phyloP scores from a whole-genome alignment of 495 filamentous ascomycete genomes.

The Tricharina praecox region DNA sequence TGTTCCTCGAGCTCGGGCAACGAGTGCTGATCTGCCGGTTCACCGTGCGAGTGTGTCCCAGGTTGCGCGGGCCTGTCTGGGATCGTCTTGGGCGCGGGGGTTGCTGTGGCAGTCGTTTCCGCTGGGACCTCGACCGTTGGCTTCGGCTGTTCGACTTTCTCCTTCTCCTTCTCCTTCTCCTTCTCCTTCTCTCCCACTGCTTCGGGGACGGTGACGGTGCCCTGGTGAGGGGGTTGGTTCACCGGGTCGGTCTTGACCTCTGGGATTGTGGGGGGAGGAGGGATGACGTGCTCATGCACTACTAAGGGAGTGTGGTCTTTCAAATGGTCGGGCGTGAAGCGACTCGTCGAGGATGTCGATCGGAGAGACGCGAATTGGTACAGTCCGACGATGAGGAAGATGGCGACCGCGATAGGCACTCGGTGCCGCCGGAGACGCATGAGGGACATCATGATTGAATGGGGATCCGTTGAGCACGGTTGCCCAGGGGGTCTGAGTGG shows the following conservation, averaged over 20 bases:
- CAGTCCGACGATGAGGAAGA: constrained; percentile 1
- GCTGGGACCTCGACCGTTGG: background rate
- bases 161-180: background rate
- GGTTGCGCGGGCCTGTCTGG: background rate
- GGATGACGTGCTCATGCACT: background rate
- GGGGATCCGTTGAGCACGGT: too few relatives aligned
- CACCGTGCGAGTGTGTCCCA: background rate
- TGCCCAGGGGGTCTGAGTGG: too few relatives aligned
- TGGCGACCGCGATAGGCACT: background rate
- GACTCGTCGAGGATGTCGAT: background rate
- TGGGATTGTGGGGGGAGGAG: background rate
- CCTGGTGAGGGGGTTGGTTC: background rate
- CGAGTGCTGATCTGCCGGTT: background rate
- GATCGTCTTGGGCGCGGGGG: background rate
- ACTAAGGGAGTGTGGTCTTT: background rate
- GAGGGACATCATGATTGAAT: constrained; percentile 1
- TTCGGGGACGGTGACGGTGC: background rate
- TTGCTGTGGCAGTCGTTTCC: background rate
- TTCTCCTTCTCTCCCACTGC: background rate
- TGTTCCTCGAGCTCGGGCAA: background rate
- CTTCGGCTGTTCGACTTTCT: background rate
- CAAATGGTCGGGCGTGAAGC: too few relatives aligned
- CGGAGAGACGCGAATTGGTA: constrained; percentile 3
- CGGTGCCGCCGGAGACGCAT: constrained; percentile 1
- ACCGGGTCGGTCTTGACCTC: background rate